A percentile compares a stretch with the other conserved stretches of the same genome.
phyloP scores from a whole-genome alignment of 768 basidiomycete genomes.

The Neoboletus magnificus region DNA sequence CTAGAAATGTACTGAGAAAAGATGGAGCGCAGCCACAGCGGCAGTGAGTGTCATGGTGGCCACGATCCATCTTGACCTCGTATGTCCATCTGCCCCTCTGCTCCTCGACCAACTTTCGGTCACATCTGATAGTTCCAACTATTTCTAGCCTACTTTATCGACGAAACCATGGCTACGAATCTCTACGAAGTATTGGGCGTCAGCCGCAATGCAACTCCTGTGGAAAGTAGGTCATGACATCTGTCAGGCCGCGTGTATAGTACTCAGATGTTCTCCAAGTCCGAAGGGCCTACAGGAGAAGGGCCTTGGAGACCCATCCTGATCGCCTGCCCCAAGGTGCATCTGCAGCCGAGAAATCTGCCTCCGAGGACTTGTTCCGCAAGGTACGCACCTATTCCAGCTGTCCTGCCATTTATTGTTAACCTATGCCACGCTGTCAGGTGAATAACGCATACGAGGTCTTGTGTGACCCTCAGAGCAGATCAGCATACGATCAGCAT shows the following conservation, averaged over 20 bases:
- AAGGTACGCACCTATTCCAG: conserved; percentile 25
- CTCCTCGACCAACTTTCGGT: background rate
- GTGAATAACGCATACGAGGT: conserved; percentile 80
- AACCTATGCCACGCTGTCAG: conserved; percentile 30
- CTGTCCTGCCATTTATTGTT: background rate
- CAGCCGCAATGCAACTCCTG: conserved; percentile 49
- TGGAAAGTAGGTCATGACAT: conserved; percentile 53
- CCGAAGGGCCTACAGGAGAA: conserved; percentile 73
- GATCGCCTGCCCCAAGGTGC: conserved; percentile 60
- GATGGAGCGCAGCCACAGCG: conserved; percentile 18
- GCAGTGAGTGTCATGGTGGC: background rate
- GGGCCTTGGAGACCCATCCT: conserved; percentile 71
- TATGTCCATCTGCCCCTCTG: background rate
- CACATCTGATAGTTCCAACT: background rate
- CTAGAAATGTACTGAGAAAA: conserved; percentile 5
- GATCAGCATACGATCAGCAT: conserved; percentile 63
- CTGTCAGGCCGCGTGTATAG: background rate
- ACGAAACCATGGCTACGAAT: conserved; percentile 45
- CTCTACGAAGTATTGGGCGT: conserved; percentile 67
- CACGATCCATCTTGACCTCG: background rate
- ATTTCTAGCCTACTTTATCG: background rate
- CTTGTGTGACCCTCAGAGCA: conserved; percentile 57
- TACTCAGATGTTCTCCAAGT: conserved; percentile 40
- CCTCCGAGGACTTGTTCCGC: conserved; percentile 58
- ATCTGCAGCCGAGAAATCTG: conserved; percentile 54